phyloP scores from a whole-genome alignment of 1,284 basidiomycete genomes.

The Cutaneotrichosporon sp. region DNA sequence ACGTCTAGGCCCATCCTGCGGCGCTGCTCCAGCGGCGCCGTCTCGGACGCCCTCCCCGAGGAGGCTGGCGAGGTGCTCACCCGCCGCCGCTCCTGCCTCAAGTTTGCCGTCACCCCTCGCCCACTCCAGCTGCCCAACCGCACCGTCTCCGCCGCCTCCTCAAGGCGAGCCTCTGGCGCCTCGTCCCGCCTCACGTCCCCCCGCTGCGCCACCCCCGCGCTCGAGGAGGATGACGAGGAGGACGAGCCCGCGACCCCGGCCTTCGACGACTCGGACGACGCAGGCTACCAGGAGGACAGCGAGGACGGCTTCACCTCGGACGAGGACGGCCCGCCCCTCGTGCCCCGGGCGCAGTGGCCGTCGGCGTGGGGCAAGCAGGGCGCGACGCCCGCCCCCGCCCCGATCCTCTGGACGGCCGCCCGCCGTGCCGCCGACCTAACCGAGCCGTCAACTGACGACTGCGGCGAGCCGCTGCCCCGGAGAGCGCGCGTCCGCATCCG shows the following conservation, averaged over 20 bases:
- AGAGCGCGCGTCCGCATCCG: constrained; percentile 20
- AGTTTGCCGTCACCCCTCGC: constrained; percentile 27
- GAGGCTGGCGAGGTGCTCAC: not conserved
- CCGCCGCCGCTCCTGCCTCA: constrained; percentile 25
- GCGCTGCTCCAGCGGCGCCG: constrained; percentile 11
- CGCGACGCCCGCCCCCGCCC: constrained; percentile 8
- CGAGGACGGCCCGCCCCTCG: constrained; percentile 12
- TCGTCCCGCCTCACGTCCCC: not conserved
- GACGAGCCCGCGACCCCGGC: constrained; percentile 16
- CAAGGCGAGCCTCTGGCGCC: constrained; percentile 1
- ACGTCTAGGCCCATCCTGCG: constrained; percentile 19
- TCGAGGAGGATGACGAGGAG: constrained; percentile 14
- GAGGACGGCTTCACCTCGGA: constrained; percentile 30
- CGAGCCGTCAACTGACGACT: constrained; percentile 17
- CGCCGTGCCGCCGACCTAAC: not conserved
- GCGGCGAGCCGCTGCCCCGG: not conserved
- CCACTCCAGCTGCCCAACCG: constrained; percentile 18
- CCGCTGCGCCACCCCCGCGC: not conserved
- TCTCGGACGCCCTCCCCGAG: not conserved
- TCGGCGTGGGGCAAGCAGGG: constrained; percentile 4
- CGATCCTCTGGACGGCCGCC: constrained; percentile 14
- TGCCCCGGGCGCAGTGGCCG: constrained; percentile 5
- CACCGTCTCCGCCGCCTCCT: not conserved
- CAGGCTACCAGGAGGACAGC: constrained; percentile 28
- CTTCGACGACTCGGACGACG: constrained; percentile 17